These are phyloP conservation scores for Nyssa sinensis DNA, from an alignment of 148 eudicot species.

Conservation along the genomic window DNA sequence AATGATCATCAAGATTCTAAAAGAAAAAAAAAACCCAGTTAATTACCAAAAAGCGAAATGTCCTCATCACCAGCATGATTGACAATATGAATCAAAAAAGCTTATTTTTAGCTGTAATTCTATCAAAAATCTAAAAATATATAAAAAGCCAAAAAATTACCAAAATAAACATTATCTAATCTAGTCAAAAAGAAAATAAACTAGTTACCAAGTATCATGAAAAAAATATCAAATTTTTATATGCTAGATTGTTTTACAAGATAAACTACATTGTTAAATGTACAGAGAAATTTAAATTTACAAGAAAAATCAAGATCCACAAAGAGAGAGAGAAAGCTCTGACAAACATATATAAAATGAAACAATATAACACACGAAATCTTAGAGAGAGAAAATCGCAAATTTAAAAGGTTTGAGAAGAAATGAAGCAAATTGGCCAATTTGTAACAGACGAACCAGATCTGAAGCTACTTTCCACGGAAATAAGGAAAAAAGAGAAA, in stretches of 20 bases:
- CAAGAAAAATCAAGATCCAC: slow-evolving; percentile 13
- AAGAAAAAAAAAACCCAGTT: background rate
- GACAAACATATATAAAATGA: background rate
- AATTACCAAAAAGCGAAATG: background rate
- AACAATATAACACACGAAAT: background rate
- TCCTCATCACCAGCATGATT: background rate
- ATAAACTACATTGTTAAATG: background rate
- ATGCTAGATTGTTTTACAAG: background rate
- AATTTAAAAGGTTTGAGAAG: background rate
- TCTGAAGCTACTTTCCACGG: slow-evolving; percentile 6
- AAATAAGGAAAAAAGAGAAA: background rate
- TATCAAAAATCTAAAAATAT: slow-evolving; percentile 2
- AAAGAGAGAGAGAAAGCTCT: background rate
- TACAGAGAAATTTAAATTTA: background rate
- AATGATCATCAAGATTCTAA: slow-evolving; percentile 9
- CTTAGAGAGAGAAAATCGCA: background rate
- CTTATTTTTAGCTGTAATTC: background rate
- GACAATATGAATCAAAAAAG: background rate
- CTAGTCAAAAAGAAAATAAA: background rate
- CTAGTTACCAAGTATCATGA: background rate
- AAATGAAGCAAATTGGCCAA: background rate
- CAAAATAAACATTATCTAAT: background rate
- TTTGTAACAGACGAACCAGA: slow-evolving; percentile 8
- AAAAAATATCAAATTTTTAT: background rate
- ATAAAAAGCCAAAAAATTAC: background rate